Evolutionary conservation across 192 early-diverging fungal genomes (phyloP).

Genomic region (Rhizophagus sp.): DNA sequence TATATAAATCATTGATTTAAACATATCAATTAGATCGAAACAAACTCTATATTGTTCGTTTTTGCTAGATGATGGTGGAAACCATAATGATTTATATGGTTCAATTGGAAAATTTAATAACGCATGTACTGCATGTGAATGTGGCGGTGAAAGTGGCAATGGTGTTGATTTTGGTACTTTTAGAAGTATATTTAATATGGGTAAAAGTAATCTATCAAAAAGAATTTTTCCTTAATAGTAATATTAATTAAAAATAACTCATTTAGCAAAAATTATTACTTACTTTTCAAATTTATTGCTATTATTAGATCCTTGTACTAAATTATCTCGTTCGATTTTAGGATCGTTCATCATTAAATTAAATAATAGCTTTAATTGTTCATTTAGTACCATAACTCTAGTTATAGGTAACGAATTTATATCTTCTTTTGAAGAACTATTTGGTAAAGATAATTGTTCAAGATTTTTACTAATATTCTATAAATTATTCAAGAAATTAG

Average conservation of each 20-base stretch:
- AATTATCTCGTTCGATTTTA: constrained; percentile 32
- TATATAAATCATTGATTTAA: constrained; percentile 33
- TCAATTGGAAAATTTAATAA: constrained; percentile 60
- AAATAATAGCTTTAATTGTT: constrained; percentile 58
- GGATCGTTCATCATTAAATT: constrained; percentile 50
- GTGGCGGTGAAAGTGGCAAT: constrained; percentile 67
- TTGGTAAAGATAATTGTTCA: constrained; percentile 5
- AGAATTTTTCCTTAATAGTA: neutral
- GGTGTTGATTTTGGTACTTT: constrained; percentile 38
- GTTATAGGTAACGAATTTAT: constrained; percentile 33
- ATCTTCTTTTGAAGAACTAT: neutral
- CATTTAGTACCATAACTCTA: constrained; percentile 47
- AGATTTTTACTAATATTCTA: constrained; percentile 10
- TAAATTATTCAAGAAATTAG: constrained; percentile 14
- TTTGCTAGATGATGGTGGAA: constrained; percentile 31
- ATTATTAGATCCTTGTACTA: constrained; percentile 4
- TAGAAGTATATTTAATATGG: constrained; percentile 47
- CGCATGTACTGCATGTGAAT: constrained; percentile 77
- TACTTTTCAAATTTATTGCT: constrained; percentile 38
- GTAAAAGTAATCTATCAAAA: constrained; percentile 39
- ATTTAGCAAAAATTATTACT: neutral
- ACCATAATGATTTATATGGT: constrained; percentile 35
- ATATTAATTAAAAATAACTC: neutral
- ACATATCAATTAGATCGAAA: constrained; percentile 38
- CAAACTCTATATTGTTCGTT: constrained; percentile 31